These are phyloP conservation scores for Sambucus nigra DNA, from an alignment of 129 eudicot species.

Conservation along the genomic window DNA sequence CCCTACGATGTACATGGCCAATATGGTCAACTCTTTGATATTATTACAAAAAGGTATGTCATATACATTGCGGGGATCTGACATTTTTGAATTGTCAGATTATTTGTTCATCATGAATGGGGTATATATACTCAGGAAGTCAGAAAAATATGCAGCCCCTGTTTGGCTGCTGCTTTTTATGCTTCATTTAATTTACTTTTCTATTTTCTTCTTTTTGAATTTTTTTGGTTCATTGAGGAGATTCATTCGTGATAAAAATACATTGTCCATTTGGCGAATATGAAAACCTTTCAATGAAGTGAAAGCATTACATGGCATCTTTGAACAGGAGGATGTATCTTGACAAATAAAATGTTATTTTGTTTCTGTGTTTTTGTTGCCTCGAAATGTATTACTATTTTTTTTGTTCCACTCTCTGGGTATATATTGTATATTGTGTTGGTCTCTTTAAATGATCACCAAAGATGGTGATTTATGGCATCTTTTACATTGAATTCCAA, in stretches of 20 bases:
- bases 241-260: neutral
- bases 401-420: neutral
- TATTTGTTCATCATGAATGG: slow-evolving; percentile 4
- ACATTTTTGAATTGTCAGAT: slow-evolving; percentile 6
- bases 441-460: neutral
- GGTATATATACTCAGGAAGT: slow-evolving; percentile 4
- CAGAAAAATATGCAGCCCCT: neutral
- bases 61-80: neutral
- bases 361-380: neutral
- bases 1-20: slow-evolving; percentile 54
- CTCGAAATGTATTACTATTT: neutral
- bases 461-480: neutral
- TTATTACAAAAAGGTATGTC: slow-evolving; percentile 55
- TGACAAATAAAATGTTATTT: neutral
- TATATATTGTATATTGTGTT: neutral
- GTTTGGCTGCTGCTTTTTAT: neutral
- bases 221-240: neutral
- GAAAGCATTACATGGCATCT: neutral
- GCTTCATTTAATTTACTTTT: neutral
- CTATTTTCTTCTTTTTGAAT: neutral
- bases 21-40: slow-evolving; percentile 82
- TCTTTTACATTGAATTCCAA: neutral
- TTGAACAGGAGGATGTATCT: neutral
- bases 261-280: neutral
- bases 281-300: neutral